These are phyloP conservation scores for Fusarium gaditjirri DNA, from an alignment of 2,329 filamentous ascomycete genomes.

Conservation along the genomic window DNA sequence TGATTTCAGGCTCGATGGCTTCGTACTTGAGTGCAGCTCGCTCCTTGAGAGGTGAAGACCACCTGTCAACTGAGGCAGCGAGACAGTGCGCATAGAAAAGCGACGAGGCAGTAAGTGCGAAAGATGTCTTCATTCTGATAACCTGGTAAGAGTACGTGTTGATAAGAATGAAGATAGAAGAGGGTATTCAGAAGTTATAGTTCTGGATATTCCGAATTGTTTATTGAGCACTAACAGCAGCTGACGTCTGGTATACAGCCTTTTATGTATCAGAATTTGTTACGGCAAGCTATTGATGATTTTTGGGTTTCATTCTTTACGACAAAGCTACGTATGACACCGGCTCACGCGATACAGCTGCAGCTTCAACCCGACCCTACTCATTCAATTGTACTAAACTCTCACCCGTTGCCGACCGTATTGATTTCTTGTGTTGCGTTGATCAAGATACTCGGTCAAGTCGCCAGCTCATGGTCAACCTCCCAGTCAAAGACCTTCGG, in stretches of 20 bases:
- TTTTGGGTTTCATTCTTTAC: not conserved
- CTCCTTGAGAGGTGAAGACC: constrained; percentile 30
- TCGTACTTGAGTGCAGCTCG: constrained; percentile 25
- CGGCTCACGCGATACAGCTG: constrained; percentile 24
- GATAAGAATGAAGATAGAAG: not conserved
- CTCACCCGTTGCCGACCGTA: constrained; percentile 4
- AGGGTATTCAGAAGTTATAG: not conserved
- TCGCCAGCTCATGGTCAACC: constrained; percentile 11
- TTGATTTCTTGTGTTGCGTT: constrained; percentile 5
- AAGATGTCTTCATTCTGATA: constrained; percentile 32
- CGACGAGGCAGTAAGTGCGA: constrained; percentile 16
- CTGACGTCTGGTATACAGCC: constrained; percentile 2
- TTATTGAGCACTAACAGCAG: constrained; percentile 4
- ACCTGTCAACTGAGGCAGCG: constrained; percentile 39
- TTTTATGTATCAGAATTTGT: constrained; percentile 25
- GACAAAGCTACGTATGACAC: constrained; percentile 24
- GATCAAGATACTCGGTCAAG: not conserved
- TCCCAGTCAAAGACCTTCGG: not conserved
- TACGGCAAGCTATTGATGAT: not conserved
- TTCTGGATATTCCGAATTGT: not conserved
- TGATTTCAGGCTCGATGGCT: constrained; percentile 32
- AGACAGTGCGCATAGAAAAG: constrained; percentile 23
- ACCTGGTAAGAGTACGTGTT: not conserved
- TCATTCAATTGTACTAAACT: constrained; percentile 9
- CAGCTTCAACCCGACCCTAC: constrained; percentile 17